These are phyloP conservation scores for Spathaspora gorwiae DNA, from an alignment of 805 yeast genomes.

Conservation along the genomic window DNA sequence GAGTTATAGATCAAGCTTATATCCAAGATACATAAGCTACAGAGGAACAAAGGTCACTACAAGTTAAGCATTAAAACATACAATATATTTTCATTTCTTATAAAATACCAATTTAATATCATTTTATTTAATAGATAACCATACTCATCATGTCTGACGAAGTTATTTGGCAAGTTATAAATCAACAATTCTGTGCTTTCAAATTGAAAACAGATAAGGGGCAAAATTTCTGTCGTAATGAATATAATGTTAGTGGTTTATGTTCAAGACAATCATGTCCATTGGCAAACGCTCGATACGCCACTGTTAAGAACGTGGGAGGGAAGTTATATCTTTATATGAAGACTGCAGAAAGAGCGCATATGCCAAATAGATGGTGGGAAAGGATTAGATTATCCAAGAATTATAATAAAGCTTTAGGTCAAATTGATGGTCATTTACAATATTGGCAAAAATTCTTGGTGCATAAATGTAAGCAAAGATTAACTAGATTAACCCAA, in stretches of 20 bases:
- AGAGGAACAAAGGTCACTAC: too few species aligned
- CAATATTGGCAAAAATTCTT: conserved; percentile 91
- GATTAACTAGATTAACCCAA: conserved; percentile 90
- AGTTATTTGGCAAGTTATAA: conserved; percentile 95
- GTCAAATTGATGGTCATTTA: conserved; percentile 82
- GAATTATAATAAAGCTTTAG: conserved; percentile 82
- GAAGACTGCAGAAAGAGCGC: conserved; percentile 97
- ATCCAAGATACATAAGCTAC: too few species aligned
- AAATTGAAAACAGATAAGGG: conserved; percentile 84
- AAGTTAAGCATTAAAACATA: too few species aligned
- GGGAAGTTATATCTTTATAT: conserved; percentile 82
- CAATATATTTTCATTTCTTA: too few species aligned
- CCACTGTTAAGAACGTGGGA: conserved; percentile 76
- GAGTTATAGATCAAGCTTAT: too few species aligned
- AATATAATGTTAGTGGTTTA: conserved; percentile 91
- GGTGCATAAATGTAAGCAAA: conserved; percentile 91
- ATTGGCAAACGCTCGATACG: conserved; percentile 87
- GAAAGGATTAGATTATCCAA: conserved; percentile 87
- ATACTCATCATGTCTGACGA: conserved; percentile 52
- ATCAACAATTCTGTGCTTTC: conserved; percentile 93
- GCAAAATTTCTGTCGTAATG: conserved; percentile 92
- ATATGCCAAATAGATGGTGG: conserved; percentile 92
- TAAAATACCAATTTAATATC: too few species aligned
- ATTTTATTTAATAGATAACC: too few species aligned
- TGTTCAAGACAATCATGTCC: conserved; percentile 95